Percentiles rank a stretch among this genome's conserved stretches.
phyloP scores from a whole-genome alignment of 2,329 filamentous ascomycete species.

The Pseudogymnoascus sp. region DNA sequence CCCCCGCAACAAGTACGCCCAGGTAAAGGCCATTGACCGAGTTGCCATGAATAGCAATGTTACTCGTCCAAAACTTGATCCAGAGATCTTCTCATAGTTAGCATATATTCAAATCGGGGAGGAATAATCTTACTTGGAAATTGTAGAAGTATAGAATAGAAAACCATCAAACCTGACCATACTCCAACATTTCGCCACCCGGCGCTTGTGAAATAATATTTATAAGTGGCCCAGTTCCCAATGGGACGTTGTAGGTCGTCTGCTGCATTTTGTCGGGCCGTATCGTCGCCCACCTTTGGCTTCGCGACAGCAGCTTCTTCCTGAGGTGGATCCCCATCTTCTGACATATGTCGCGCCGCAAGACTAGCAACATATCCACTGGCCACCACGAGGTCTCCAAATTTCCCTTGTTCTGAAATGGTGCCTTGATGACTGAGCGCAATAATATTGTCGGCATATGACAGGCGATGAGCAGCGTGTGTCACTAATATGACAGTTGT shows the following conservation, averaged over 20 bases:
- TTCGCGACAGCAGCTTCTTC: conserved; percentile 4
- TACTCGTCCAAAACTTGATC: conserved; percentile 34
- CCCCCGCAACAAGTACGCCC: conserved; percentile 10
- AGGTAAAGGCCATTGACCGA: conserved; percentile 18
- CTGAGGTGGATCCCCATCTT: conserved; percentile 7
- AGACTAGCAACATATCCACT: conserved; percentile 18
- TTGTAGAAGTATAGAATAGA: conserved; percentile 11
- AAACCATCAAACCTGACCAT: conserved; percentile 10
- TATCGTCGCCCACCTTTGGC: conserved; percentile 8
- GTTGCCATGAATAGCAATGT: conserved; percentile 17
- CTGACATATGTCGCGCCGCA: conserved; percentile 11
- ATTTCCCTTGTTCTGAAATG: conserved; percentile 13
- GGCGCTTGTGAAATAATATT: conserved; percentile 15
- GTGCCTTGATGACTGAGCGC: conserved; percentile 27
- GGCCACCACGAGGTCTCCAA: conserved; percentile 11
- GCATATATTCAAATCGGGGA: conserved; percentile 20
- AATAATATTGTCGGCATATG: conserved; percentile 34
- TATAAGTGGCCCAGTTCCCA: conserved; percentile 16
- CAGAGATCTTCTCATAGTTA: conserved; percentile 28
- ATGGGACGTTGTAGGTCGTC: conserved; percentile 15
- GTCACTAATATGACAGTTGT: conserved; percentile 31
- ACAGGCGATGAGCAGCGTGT: conserved; percentile 22
- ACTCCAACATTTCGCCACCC: conserved; percentile 10
- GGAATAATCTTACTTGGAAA: conserved; percentile 13
- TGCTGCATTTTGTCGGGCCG: conserved; percentile 13